phyloP scores from a whole-genome alignment of 2,329 filamentous ascomycete genomes.

The Coleophoma eucalyptorum region DNA sequence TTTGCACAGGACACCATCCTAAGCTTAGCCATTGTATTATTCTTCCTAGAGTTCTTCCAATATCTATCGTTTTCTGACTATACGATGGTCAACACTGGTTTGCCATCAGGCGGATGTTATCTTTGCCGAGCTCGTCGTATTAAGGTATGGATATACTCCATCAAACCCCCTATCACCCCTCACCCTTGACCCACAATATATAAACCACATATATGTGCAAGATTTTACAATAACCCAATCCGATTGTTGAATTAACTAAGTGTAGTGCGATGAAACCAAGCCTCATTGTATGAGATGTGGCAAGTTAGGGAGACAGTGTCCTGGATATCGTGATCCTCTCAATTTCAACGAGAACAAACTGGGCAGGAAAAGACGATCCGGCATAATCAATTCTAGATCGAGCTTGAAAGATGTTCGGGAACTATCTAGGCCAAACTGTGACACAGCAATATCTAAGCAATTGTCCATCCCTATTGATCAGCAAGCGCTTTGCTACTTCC shows the following conservation, averaged over 20 bases:
- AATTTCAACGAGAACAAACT: constrained; percentile 67
- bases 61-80: too few relatives aligned
- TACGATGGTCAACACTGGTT: neutral
- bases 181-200: neutral
- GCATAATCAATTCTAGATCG: constrained; percentile 46
- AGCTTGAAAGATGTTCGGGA: constrained; percentile 26
- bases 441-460: constrained; percentile 24
- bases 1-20: too few relatives aligned
- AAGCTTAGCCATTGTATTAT: too few relatives aligned
- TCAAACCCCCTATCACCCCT: neutral
- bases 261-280: constrained; percentile 62
- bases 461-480: constrained; percentile 44
- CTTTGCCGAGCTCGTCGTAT: constrained; percentile 8
- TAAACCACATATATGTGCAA: neutral
- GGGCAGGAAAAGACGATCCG: constrained; percentile 56
- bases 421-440: neutral
- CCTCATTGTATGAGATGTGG: constrained; percentile 59
- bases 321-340: constrained; percentile 53
- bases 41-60: too few relatives aligned
- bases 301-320: constrained; percentile 57
- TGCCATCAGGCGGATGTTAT: constrained; percentile 9
- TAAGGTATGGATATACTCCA: constrained; percentile 2
- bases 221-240: neutral
- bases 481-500: constrained; percentile 51
- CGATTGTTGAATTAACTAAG: neutral